Evolutionary conservation across 2,329 filamentous ascomycete species (phyloP), one percentile per base, ranked within the genome.

Genomic region (Pyrenophora seminiperda): DNA sequence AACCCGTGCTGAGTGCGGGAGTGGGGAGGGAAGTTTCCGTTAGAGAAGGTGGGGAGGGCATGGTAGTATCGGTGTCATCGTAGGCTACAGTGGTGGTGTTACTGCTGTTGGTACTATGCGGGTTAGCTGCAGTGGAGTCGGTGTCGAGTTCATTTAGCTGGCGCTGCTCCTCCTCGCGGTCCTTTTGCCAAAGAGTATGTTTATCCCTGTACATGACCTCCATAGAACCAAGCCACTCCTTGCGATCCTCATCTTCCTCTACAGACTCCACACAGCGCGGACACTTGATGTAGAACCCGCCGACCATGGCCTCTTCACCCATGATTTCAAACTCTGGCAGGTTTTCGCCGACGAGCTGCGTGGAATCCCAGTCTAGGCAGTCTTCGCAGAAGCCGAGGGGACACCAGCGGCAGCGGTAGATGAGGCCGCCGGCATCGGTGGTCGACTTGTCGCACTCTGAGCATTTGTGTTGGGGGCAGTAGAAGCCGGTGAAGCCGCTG

Each of bases 391-490:
- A 84, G 0, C 78, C 81, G 2, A 70, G 68, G 20, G 79, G 76
- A 54, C 83, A 86, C 74, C 76, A 82, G 7, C 80, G 74, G 59
- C 83, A 85, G 17, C 79, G 75, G 62, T 77, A 79, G 19, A 80
- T 73, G 48, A 81, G 66, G 10, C 77, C 78, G 1, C 78, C 78
- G 2, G 76, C 77, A 27, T 79, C 75, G 0, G 66, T 66, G 0
- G 81, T 81, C 47, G 79, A 80, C 58, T 80, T 80, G 2, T 70
- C 68, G 51, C 83, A 86, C 32, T 80, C 76, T 2, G 59, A 66
- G 54, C 83, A 86, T 34, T 76, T 67, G 56, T 86, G 83, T 36
- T 84, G 81, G 0, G 81, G 71, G 51, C 83, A 86, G 53, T 75
- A 75, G 54, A 82, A 83, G n/a, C 75, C 73, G 18, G 63, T 66